Evolutionary conservation across 257 asterid genomes (phyloP).

Genomic region (Verbascum thapsus): DNA sequence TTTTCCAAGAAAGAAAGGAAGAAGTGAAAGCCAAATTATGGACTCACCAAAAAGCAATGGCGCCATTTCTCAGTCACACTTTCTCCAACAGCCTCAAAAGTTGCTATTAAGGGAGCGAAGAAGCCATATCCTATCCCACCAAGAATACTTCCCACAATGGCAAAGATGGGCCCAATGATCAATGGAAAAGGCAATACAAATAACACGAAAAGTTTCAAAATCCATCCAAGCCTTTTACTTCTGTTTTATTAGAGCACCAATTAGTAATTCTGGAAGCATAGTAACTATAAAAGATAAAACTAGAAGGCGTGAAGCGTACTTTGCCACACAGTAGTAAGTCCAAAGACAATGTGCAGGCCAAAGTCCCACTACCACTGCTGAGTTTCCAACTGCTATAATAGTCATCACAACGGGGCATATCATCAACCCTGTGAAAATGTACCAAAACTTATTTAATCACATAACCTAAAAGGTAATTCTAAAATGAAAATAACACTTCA

Average conservation of each 20-base stretch:
- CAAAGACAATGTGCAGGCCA: conserved; percentile 89
- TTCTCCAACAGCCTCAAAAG: conserved; percentile 82
- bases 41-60: conserved; percentile 76
- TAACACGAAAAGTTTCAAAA: conserved; percentile 56
- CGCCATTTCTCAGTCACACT: conserved; percentile 52
- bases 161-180: conserved; percentile 64
- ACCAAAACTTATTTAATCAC: neutral
- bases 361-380: conserved; percentile 77
- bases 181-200: conserved; percentile 60
- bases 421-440: conserved; percentile 44
- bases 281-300: neutral
- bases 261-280: neutral
- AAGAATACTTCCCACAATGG: conserved; percentile 65
- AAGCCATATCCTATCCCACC: conserved; percentile 83
- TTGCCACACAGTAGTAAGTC: conserved; percentile 77
- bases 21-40: neutral
- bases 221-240: conserved; percentile 78
- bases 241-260: conserved; percentile 39
- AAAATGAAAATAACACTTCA: neutral
- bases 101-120: conserved; percentile 79
- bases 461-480: neutral
- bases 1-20: neutral
- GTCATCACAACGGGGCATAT: conserved; percentile 54
- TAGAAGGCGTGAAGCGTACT: conserved; percentile 38
- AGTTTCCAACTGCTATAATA: conserved; percentile 59